Percentiles rank a stretch among this genome's conserved stretches.
phyloP scores from a whole-genome alignment of 2,329 filamentous ascomycete genomes.

The Metarhizium rileyi region DNA sequence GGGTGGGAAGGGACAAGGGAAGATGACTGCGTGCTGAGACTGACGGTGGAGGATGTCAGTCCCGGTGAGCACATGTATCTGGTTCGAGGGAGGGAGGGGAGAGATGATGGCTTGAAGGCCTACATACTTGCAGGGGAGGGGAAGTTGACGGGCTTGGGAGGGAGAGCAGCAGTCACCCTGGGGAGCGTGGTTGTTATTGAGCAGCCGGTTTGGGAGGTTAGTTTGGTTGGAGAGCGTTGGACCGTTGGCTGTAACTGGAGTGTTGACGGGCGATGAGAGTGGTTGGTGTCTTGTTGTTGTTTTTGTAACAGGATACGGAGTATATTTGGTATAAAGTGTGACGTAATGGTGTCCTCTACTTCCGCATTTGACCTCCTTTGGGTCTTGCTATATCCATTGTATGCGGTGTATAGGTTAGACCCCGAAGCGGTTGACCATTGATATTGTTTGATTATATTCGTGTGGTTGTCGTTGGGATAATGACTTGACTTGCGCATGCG shows the following conservation, averaged over 20 bases:
- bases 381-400: too few species aligned
- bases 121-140: conserved; percentile 30
- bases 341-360: too few species aligned
- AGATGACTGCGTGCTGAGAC: conserved; percentile 8
- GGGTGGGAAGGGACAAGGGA: conserved; percentile 18
- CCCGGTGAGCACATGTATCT: conserved; percentile 27
- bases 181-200: conserved; percentile 25
- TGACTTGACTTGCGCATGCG: too few species aligned
- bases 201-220: conserved; percentile 28
- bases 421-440: too few species aligned
- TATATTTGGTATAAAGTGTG: too few species aligned
- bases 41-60: conserved; percentile 21
- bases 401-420: too few species aligned
- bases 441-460: too few species aligned
- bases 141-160: conserved; percentile 25
- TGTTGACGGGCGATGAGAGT: conserved; percentile 7
- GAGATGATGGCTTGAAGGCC: conserved; percentile 7
- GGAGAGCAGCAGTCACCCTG: conserved; percentile 15
- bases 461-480: too few species aligned
- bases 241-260: conserved; percentile 30
- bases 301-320: too few species aligned
- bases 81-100: conserved; percentile 12
- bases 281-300: too few species aligned
- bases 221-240: conserved; percentile 24
- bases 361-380: too few species aligned